phyloP scores from a whole-genome alignment of 306 rosid species.

The Citrullus colocynthis region DNA sequence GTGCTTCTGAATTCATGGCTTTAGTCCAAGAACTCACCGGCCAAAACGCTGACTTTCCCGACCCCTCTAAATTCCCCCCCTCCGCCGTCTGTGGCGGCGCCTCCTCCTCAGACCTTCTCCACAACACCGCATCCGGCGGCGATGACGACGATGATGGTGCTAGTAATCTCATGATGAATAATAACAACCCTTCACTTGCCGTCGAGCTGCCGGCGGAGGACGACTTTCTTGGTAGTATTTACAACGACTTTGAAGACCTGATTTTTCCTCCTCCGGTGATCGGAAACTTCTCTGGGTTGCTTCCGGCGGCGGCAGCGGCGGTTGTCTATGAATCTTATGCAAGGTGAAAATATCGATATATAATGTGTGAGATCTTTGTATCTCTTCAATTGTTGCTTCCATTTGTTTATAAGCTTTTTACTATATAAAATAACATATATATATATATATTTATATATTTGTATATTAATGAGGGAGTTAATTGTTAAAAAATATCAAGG shows the following conservation, averaged over 20 bases:
- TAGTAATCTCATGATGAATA: background rate
- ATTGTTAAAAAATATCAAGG: background rate
- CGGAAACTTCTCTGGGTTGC: background rate
- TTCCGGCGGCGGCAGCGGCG: background rate
- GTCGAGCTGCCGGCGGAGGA: background rate
- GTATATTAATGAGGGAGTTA: background rate
- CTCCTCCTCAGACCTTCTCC: background rate
- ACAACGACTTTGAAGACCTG: background rate
- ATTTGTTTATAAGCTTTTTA: background rate
- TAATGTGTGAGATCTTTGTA: background rate
- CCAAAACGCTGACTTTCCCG: slow-evolving; percentile 47
- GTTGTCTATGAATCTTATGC: background rate
- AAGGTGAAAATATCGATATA: background rate
- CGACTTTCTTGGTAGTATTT: background rate
- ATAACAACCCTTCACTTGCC: background rate
- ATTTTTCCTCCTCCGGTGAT: background rate
- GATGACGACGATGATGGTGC: background rate
- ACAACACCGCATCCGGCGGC: background rate
- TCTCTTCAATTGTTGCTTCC: background rate
- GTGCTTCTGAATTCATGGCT: slow-evolving; percentile 63
- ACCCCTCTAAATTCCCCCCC: slow-evolving; percentile 26
- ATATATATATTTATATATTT: background rate
- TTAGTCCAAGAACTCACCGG: slow-evolving; percentile 84
- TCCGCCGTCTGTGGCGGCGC: background rate
- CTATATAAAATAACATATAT: too few species aligned